phyloP scores from a whole-genome alignment of 2,329 filamentous ascomycete genomes.

The Penicillium sclerotigenum region DNA sequence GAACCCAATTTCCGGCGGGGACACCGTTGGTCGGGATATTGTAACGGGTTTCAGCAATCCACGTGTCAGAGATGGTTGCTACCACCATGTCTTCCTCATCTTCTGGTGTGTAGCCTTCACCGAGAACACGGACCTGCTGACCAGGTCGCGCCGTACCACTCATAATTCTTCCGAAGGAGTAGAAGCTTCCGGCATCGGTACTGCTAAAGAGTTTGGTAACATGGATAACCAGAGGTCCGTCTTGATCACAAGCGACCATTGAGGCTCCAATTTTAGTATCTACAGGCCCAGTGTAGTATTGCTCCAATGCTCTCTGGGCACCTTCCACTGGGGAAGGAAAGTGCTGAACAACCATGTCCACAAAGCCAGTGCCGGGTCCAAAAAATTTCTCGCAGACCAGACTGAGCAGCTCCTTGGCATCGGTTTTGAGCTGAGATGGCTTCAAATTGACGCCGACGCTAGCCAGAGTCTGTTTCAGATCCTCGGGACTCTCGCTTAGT shows the following conservation, averaged over 20 bases:
- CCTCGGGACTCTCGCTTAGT: slow-evolving; percentile 82
- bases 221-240: slow-evolving; percentile 87
- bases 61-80: slow-evolving; percentile 79
- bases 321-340: slow-evolving; percentile 82
- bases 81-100: slow-evolving; percentile 96
- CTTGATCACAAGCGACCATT: slow-evolving; percentile 79
- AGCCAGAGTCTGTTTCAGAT: slow-evolving; percentile 74
- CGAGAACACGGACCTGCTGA: slow-evolving; percentile 81
- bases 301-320: slow-evolving; percentile 71
- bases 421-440: slow-evolving; percentile 84
- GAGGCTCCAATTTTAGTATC: slow-evolving; percentile 76
- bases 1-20: slow-evolving; percentile 87
- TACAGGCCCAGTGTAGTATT: slow-evolving; percentile 86
- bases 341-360: slow-evolving; percentile 91
- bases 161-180: slow-evolving; percentile 86
- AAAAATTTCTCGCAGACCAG: slow-evolving; percentile 95
- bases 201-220: slow-evolving; percentile 92
- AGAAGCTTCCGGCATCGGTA: slow-evolving; percentile 83
- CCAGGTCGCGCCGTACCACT: slow-evolving; percentile 84
- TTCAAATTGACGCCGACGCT: slow-evolving; percentile 82
- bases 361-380: slow-evolving; percentile 80
- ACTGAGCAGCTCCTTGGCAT: slow-evolving; percentile 84
- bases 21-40: slow-evolving; percentile 88
- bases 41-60: slow-evolving; percentile 89
- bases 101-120: slow-evolving; percentile 92